These are phyloP conservation scores for Phytophthora chlamydospora DNA, from an alignment of 352 stramenopile species.

Conservation along the genomic window DNA sequence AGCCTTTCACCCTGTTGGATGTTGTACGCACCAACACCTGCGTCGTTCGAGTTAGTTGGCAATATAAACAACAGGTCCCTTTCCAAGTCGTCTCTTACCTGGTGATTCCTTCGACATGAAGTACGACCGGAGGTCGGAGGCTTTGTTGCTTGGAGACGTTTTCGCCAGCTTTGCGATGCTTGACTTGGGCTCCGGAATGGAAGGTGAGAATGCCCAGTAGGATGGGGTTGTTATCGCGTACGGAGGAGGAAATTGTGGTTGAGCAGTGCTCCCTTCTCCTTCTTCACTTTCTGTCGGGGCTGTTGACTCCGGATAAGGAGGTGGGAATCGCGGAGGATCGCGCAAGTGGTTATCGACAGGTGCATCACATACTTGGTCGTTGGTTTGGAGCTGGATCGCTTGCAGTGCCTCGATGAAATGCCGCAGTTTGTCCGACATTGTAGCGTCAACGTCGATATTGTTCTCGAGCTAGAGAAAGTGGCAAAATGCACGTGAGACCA, in stretches of 20 bases:
- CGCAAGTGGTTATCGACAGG: background rate
- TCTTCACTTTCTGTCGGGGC: conserved; percentile 18
- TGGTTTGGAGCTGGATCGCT: conserved; percentile 21
- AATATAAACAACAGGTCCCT: too few species aligned
- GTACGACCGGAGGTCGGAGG: conserved; percentile 15
- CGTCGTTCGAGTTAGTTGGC: background rate
- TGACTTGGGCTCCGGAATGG: conserved; percentile 28
- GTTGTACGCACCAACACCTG: conserved; percentile 62
- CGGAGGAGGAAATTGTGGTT: conserved; percentile 37
- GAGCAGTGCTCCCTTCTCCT: conserved; percentile 16
- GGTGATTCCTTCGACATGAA: conserved; percentile 27
- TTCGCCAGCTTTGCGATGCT: conserved; percentile 30
- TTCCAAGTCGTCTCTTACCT: conserved; percentile 11
- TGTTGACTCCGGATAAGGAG: conserved; percentile 46
- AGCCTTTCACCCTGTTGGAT: conserved; percentile 47
- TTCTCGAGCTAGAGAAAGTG: conserved; percentile 29
- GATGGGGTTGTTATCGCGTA: conserved; percentile 41
- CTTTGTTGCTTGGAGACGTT: conserved; percentile 23
- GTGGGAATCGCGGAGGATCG: conserved; percentile 32
- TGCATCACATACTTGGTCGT: background rate
- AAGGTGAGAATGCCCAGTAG: conserved; percentile 38
- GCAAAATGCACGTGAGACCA: conserved; percentile 5
- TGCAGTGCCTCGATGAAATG: conserved; percentile 47
- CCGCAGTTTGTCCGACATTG: conserved; percentile 32
- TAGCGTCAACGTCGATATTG: conserved; percentile 32